A percentile compares a stretch with the other conserved stretches of the same genome.
phyloP scores from a whole-genome alignment of 2,329 filamentous ascomycete genomes.

The Bipolaris zeicola region DNA sequence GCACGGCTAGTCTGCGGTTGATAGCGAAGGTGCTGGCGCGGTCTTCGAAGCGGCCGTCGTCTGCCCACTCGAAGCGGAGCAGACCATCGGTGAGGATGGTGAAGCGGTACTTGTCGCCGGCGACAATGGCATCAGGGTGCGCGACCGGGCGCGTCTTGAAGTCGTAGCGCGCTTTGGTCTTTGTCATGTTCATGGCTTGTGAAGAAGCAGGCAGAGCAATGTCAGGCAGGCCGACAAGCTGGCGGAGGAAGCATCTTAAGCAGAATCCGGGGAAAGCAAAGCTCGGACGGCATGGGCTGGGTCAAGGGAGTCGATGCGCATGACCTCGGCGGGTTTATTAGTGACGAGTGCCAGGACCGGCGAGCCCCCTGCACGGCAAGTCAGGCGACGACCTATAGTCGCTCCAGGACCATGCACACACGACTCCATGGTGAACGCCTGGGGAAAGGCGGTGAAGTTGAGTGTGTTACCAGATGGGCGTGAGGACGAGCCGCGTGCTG shows the following conservation, averaged over 20 bases:
- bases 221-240: constrained; percentile 18
- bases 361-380: constrained; percentile 15
- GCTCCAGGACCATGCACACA: constrained; percentile 10
- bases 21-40: constrained; percentile 67
- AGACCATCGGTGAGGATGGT: constrained; percentile 63
- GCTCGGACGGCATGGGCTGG: constrained; percentile 23
- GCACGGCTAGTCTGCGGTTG: constrained; percentile 57
- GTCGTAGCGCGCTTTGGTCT: constrained; percentile 47
- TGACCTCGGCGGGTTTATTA: constrained; percentile 29
- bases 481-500: constrained; percentile 24
- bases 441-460: constrained; percentile 15
- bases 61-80: constrained; percentile 66
- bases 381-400: constrained; percentile 28
- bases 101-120: constrained; percentile 62
- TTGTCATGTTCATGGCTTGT: constrained; percentile 37
- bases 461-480: constrained; percentile 18
- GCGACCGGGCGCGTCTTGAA: constrained; percentile 54
- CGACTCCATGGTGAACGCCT: constrained; percentile 14
- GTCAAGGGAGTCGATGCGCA: constrained; percentile 22
- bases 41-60: constrained; percentile 66
- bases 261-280: constrained; percentile 25
- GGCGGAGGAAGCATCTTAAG: constrained; percentile 29
- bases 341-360: constrained; percentile 5
- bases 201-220: constrained; percentile 7
- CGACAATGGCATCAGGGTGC: constrained; percentile 53